These are phyloP conservation scores for Phytophthora uliginosa DNA, from an alignment of 352 stramenopile species.

Conservation along the genomic window DNA sequence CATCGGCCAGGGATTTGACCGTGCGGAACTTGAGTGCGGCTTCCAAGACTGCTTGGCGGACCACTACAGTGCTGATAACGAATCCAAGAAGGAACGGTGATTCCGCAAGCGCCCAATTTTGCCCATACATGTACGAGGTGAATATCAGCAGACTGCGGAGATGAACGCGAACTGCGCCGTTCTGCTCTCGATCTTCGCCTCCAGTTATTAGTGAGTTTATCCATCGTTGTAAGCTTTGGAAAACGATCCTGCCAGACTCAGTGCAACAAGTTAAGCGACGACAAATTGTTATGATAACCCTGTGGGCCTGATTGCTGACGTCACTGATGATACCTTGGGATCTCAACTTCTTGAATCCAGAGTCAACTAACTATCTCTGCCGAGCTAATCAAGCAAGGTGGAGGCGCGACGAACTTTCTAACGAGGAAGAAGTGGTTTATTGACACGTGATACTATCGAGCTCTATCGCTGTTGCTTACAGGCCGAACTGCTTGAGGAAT, in stretches of 20 bases:
- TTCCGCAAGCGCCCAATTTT: constrained; percentile 8
- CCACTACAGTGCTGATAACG: constrained; percentile 2
- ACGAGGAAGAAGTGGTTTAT: constrained; percentile 13
- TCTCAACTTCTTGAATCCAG: neutral
- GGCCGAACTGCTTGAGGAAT: constrained; percentile 38
- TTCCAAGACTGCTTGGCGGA: constrained; percentile 58
- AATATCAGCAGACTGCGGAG: neutral
- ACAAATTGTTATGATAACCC: neutral
- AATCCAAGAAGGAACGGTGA: constrained; percentile 51
- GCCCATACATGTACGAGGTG: constrained; percentile 1
- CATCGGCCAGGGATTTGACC: constrained; percentile 71
- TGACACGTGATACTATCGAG: constrained; percentile 17
- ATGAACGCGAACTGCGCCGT: neutral
- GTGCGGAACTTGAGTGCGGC: constrained; percentile 45
- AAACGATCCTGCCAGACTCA: neutral
- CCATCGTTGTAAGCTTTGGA: neutral
- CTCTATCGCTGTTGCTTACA: constrained; percentile 27
- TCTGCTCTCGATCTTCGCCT: neutral
- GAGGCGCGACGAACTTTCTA: neutral
- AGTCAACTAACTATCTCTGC: neutral
- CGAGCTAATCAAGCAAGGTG: neutral
- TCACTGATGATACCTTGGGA: constrained; percentile 3
- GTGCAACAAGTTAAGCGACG: neutral
- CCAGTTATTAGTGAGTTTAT: constrained; percentile 24
- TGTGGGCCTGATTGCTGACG: constrained; percentile 10